Evolutionary conservation across 1,139 yeast species (phyloP).

Genomic region (Sugiyamaella japonica): DNA sequence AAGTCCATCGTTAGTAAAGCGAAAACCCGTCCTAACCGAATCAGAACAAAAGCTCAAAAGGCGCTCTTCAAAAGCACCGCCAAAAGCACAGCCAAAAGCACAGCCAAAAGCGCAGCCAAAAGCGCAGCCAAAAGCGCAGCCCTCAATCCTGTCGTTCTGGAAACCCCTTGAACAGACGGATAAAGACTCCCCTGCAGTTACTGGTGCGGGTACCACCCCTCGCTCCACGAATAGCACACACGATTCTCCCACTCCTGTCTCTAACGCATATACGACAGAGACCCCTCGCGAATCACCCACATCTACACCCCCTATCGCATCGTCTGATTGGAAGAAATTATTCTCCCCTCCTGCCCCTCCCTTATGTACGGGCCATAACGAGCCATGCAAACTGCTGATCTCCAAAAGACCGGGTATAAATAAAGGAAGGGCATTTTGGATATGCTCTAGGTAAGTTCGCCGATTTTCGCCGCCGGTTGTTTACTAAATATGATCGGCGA

Average conservation of each 20-base stretch:
- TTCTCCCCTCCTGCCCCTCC: constrained; percentile 38
- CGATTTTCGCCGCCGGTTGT: neutral
- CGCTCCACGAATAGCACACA: no score
- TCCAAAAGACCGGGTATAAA: constrained; percentile 42
- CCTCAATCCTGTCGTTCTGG: constrained; percentile 6
- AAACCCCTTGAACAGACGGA: no score
- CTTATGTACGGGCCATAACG: constrained; percentile 36
- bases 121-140: neutral
- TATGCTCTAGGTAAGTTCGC: constrained; percentile 37
- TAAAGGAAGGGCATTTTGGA: constrained; percentile 45
- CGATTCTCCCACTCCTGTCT: no score
- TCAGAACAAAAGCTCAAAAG: no score
- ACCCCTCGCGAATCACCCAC: neutral
- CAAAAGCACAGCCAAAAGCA: neutral
- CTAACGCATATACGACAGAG: no score
- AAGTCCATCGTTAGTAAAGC: no score
- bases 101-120: neutral
- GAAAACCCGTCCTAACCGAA: no score
- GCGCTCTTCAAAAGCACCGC: no score
- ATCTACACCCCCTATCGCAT: neutral
- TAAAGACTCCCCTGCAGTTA: no score
- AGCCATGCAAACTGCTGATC: constrained; percentile 39
- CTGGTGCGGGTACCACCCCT: no score
- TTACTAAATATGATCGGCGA: no score
- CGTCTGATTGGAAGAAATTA: constrained; percentile 33